These are phyloP conservation scores for Starmerella geochares DNA, from an alignment of 805 yeast genomes.

Conservation along the genomic window DNA sequence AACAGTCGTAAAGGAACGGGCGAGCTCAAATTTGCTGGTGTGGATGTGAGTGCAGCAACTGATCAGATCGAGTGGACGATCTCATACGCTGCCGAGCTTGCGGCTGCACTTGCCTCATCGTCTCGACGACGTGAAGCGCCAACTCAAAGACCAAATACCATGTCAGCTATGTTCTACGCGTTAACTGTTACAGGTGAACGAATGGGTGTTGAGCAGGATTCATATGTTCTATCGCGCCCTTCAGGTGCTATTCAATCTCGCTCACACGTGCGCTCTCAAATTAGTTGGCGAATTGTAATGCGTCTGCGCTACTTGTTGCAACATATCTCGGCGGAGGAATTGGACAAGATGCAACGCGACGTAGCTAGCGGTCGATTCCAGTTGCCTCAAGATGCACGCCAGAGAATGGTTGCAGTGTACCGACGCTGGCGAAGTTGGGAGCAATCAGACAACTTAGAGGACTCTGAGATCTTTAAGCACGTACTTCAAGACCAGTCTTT, in stretches of 20 bases:
- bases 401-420: slow-evolving; percentile 49
- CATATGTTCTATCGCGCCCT: slow-evolving; percentile 82
- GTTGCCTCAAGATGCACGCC: slow-evolving; percentile 45
- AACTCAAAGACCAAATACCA: background rate
- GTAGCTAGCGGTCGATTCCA: slow-evolving; percentile 34
- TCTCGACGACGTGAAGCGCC: background rate
- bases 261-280: slow-evolving; percentile 66
- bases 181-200: slow-evolving; percentile 37
- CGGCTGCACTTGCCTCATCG: background rate
- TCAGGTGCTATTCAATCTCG: slow-evolving; percentile 65
- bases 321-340: slow-evolving; percentile 45
- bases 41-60: slow-evolving; percentile 16
- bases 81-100: slow-evolving; percentile 9
- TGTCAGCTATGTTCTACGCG: slow-evolving; percentile 16
- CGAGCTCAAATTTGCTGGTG: slow-evolving; percentile 18
- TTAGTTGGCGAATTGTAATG: slow-evolving; percentile 79
- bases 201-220: slow-evolving; percentile 62
- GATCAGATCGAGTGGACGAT: slow-evolving; percentile 20
- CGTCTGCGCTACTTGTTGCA: slow-evolving; percentile 65
- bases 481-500: slow-evolving; percentile 18
- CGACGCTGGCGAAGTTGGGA: slow-evolving; percentile 90
- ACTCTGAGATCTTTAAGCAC: slow-evolving; percentile 26
- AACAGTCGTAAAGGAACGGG: slow-evolving; percentile 15
- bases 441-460: slow-evolving; percentile 27
- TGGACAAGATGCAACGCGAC: slow-evolving; percentile 28